A percentile compares a stretch with the other conserved stretches of the same genome.
These are phyloP conservation scores for Yarrowia divulgata DNA, from an alignment of 805 yeast species.

Conservation along the genomic window DNA sequence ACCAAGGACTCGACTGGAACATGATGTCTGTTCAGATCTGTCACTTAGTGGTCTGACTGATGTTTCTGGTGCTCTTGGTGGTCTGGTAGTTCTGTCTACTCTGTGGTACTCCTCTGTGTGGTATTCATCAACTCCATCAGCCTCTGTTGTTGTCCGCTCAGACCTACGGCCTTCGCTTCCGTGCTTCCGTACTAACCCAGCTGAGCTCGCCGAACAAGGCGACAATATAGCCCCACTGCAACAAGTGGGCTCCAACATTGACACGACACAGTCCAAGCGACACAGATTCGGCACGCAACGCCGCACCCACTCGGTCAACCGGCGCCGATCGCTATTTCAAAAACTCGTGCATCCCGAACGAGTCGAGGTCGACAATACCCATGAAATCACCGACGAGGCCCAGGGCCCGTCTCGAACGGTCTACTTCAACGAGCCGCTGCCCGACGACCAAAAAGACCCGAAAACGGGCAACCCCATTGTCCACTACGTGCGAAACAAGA, in stretches of 20 bases:
- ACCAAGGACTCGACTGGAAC: too few relatives aligned
- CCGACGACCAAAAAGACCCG: slow-evolving; percentile 45
- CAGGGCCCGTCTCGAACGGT: slow-evolving; percentile 30
- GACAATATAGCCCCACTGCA: slow-evolving; percentile 16
- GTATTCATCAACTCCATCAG: too few relatives aligned
- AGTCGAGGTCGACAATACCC: slow-evolving; percentile 3
- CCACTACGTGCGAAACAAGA: slow-evolving; percentile 85
- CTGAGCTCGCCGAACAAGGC: slow-evolving; percentile 35
- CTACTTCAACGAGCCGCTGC: slow-evolving; percentile 34
- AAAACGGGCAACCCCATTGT: slow-evolving; percentile 65
- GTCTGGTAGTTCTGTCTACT: too few relatives aligned
- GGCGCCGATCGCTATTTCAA: slow-evolving; percentile 45
- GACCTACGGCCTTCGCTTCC: not conserved
- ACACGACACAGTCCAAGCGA: slow-evolving; percentile 68
- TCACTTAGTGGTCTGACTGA: too few relatives aligned
- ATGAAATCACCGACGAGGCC: slow-evolving; percentile 22
- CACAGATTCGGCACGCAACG: slow-evolving; percentile 93
- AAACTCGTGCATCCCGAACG: slow-evolving; percentile 19
- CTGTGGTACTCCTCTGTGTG: too few relatives aligned
- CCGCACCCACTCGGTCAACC: slow-evolving; percentile 71
- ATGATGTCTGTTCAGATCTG: too few relatives aligned
- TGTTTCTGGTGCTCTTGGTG: too few relatives aligned
- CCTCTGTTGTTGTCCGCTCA: too few relatives aligned
- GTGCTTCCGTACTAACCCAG: slow-evolving; percentile 16
- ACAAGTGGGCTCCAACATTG: slow-evolving; percentile 44